Evolutionary conservation across 345 rosid genomes (phyloP).

Genomic region (Pistacia atlantica): DNA sequence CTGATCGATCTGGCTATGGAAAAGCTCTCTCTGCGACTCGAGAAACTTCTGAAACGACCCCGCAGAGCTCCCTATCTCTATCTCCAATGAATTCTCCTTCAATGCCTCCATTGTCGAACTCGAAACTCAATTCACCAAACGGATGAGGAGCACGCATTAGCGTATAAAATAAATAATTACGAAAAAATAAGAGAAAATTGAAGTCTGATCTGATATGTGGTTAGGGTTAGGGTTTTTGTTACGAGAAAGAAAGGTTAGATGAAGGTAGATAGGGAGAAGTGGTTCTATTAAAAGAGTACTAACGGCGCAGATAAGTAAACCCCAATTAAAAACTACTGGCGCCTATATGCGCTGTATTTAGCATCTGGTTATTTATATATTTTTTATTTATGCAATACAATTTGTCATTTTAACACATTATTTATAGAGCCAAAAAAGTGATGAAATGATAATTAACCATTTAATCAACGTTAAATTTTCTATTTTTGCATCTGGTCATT

Average conservation of each 20-base stretch:
- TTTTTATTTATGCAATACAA: no score
- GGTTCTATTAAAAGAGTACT: background rate
- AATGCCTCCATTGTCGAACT: slow-evolving; percentile 52
- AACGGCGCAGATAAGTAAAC: slow-evolving; percentile 1
- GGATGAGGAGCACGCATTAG: slow-evolving; percentile 33
- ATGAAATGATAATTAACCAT: no score
- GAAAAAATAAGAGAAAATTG: slow-evolving; percentile 1
- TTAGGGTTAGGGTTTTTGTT: slow-evolving; percentile 40
- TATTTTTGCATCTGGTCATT: no score
- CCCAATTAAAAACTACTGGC: background rate
- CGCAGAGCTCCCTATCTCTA: slow-evolving; percentile 63
- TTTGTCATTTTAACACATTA: no score
- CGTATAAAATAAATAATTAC: slow-evolving; percentile 6
- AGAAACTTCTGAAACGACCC: slow-evolving; percentile 65
- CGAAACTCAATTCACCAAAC: slow-evolving; percentile 31
- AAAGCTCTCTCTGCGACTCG: slow-evolving; percentile 69
- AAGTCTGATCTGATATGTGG: background rate
- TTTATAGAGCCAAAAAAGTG: no score
- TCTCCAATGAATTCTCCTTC: slow-evolving; percentile 44
- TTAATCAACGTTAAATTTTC: no score
- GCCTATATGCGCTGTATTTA: background rate
- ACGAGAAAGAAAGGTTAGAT: background rate
- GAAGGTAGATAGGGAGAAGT: background rate
- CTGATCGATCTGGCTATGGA: slow-evolving; percentile 88
- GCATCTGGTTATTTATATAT: no score